phyloP scores from a whole-genome alignment of 768 basidiomycete genomes.

The Butyriboletus loyo region DNA sequence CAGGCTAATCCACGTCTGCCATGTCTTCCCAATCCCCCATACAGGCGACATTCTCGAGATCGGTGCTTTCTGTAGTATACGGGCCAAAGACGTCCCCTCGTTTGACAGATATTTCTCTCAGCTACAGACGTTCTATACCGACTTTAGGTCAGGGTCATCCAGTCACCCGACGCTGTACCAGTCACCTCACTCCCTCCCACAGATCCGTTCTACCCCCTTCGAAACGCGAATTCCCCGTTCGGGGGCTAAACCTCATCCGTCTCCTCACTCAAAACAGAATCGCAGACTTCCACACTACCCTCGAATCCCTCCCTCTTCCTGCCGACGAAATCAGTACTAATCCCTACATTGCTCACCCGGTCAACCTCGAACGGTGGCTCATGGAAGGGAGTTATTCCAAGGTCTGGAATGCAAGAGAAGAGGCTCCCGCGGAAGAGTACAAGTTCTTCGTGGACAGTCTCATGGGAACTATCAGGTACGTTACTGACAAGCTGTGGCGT shows the following conservation, averaged over 20 bases:
- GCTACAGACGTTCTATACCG: slow-evolving; percentile 85
- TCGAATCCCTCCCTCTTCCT: slow-evolving; percentile 80
- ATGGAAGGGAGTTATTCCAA: slow-evolving; percentile 99
- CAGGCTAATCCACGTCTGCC: background rate
- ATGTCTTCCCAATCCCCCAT: background rate
- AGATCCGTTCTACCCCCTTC: slow-evolving; percentile 76
- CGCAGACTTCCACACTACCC: slow-evolving; percentile 94
- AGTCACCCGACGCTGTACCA: slow-evolving; percentile 1
- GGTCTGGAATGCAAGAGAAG: slow-evolving; percentile 92
- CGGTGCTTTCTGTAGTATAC: slow-evolving; percentile 91
- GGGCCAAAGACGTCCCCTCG: slow-evolving; percentile 81
- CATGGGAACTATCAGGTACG: slow-evolving; percentile 90
- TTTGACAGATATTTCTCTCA: slow-evolving; percentile 96
- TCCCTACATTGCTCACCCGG: slow-evolving; percentile 77
- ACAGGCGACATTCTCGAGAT: slow-evolving; percentile 94
- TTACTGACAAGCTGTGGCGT: background rate
- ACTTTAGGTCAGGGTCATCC: slow-evolving; percentile 57
- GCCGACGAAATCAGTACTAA: slow-evolving; percentile 67
- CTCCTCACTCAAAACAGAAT: slow-evolving; percentile 95
- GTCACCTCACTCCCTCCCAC: slow-evolving; percentile 22
- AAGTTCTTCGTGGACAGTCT: slow-evolving; percentile 90
- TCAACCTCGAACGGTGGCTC: slow-evolving; percentile 92
- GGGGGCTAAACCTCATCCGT: slow-evolving; percentile 91
- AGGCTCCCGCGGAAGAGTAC: slow-evolving; percentile 92
- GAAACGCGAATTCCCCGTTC: slow-evolving; percentile 81